These are phyloP conservation scores for Ascobolus immersus DNA, from an alignment of 495 filamentous ascomycete species.

Conservation along the genomic window DNA sequence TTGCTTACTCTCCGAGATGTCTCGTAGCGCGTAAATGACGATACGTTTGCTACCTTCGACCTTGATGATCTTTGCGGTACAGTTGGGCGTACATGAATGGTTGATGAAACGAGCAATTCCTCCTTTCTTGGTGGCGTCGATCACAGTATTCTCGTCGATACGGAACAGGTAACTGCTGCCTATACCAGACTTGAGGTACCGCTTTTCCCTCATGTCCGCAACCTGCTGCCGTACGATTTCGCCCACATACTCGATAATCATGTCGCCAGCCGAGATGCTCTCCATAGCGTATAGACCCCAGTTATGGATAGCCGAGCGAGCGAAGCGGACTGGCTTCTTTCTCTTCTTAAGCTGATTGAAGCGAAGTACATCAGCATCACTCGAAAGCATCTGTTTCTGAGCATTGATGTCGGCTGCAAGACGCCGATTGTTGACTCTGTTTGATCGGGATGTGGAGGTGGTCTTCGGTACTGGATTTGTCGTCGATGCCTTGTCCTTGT, in stretches of 20 bases:
- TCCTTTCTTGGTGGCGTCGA: conserved; percentile 94
- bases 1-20: conserved; percentile 80
- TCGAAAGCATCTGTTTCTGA: conserved; percentile 51
- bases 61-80: conserved; percentile 98
- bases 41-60: conserved; percentile 98
- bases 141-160: conserved; percentile 90
- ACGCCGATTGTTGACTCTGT: conserved; percentile 81
- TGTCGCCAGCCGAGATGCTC: conserved; percentile 88
- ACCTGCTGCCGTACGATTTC: conserved; percentile 93
- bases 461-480: conserved; percentile 4
- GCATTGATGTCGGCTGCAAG: conserved; percentile 84
- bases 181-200: conserved; percentile 87
- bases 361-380: conserved; percentile 50
- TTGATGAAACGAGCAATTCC: conserved; percentile 98
- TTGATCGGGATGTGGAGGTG: conserved; percentile 47
- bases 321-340: conserved; percentile 97
- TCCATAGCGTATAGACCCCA: conserved; percentile 97
- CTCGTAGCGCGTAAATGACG: conserved; percentile 88
- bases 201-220: conserved; percentile 72
- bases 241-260: conserved; percentile 99
- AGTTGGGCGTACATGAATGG: conserved; percentile 92
- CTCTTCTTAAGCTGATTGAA: conserved; percentile 99
- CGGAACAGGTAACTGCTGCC: conserved; percentile 94
- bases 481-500: conserved; percentile 6
- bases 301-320: conserved; percentile 91